Evolutionary conservation across 1,139 yeast species (phyloP).

Genomic region (Taphrina pruni): DNA sequence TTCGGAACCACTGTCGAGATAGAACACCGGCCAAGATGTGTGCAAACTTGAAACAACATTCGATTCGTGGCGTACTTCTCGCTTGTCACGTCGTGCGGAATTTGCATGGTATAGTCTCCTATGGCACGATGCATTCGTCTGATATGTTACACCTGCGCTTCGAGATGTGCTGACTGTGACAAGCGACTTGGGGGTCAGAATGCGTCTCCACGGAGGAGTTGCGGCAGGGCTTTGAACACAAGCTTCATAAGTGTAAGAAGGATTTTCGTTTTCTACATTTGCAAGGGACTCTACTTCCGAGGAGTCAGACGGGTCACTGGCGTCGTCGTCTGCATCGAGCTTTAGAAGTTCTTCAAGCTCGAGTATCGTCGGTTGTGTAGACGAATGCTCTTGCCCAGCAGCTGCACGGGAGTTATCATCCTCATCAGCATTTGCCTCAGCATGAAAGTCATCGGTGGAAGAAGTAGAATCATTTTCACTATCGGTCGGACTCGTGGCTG

Average conservation of each 20-base stretch:
- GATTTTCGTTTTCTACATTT: slow-evolving; percentile 1
- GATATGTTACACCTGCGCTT: background rate
- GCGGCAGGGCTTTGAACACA: slow-evolving; percentile 2
- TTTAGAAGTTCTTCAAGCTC: background rate
- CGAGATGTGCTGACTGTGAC: background rate
- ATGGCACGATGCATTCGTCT: background rate
- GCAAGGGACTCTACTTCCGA: background rate
- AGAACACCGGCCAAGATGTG: slow-evolving; percentile 2
- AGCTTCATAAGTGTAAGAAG: background rate
- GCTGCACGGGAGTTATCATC: background rate
- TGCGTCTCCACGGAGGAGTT: slow-evolving; percentile 5
- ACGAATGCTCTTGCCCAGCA: background rate
- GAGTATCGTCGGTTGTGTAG: background rate
- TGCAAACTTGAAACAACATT: background rate
- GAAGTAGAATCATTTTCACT: background rate
- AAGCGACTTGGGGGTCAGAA: background rate
- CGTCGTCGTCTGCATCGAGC: background rate
- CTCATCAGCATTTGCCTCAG: background rate
- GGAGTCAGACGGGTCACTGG: background rate
- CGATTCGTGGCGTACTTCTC: background rate
- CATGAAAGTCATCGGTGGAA: background rate
- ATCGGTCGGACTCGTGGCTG: background rate
- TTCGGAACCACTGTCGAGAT: background rate
- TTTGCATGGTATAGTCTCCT: background rate
- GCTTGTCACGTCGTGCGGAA: background rate